Conservation (phyloP, 176 grass and related monocot genomes). For the Triticum turgidum region DNA sequence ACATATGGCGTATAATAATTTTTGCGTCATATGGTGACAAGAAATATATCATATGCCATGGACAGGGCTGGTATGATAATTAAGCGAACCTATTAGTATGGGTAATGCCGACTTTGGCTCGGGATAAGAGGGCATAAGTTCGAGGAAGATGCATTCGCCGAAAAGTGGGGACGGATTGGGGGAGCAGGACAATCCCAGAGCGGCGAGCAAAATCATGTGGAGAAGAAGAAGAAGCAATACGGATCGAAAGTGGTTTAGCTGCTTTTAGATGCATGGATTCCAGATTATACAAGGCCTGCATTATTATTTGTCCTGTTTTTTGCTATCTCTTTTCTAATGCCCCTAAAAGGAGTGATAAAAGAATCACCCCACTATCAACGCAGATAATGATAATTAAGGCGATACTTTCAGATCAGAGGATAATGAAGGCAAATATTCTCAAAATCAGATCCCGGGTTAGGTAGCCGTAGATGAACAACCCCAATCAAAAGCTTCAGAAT, state of each 20-base stretch:
- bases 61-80: background rate
- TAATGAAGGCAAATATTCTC: background rate
- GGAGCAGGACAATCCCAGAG: background rate
- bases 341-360: background rate
- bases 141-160: background rate
- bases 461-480: background rate
- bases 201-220: background rate
- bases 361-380: background rate
- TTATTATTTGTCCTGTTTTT: background rate
- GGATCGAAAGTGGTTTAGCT: background rate
- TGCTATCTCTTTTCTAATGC: background rate
- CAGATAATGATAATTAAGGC: background rate
- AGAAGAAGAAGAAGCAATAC: background rate
- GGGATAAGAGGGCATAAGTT: slow-evolving; percentile 29
- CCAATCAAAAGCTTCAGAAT: background rate
- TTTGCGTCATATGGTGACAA: background rate
- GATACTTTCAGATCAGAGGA: background rate
- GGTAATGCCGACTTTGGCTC: background rate
- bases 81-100: background rate
- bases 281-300: background rate
- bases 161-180: background rate
- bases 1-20: too few relatives aligned
- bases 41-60: too few relatives aligned
- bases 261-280: background rate
- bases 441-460: background rate